These are phyloP conservation scores for Zygosaccharomyces pseudobailii DNA, from an alignment of 1,139 yeast species.

Conservation along the genomic window DNA sequence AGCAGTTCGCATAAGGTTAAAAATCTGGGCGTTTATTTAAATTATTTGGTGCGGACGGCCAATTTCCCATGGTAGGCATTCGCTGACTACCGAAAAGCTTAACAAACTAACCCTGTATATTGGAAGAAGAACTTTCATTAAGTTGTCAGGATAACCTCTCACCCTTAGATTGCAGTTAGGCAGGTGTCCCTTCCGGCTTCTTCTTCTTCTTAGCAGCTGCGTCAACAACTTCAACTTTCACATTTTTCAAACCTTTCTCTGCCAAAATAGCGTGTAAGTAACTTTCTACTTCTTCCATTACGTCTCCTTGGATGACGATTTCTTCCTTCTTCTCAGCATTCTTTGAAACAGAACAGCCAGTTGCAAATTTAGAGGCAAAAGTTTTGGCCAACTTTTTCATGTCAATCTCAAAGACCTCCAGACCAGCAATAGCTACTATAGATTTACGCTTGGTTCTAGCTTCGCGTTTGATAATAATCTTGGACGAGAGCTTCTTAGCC, in stretches of 20 bases:
- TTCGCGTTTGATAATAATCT: slow-evolving; percentile 77
- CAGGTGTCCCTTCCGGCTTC: slow-evolving; percentile 28
- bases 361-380: slow-evolving; percentile 91
- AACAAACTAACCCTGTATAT: background rate
- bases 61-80: too few relatives aligned
- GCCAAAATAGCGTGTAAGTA: slow-evolving; percentile 66
- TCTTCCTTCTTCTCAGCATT: slow-evolving; percentile 91
- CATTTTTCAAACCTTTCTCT: slow-evolving; percentile 77
- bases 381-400: slow-evolving; percentile 88
- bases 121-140: background rate
- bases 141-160: background rate
- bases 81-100: too few relatives aligned
- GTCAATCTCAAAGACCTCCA: slow-evolving; percentile 85
- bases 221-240: slow-evolving; percentile 81
- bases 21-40: too few relatives aligned
- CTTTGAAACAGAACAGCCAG: slow-evolving; percentile 94
- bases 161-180: slow-evolving; percentile 3
- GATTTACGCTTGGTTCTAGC: slow-evolving; percentile 89
- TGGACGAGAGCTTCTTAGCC: slow-evolving; percentile 71
- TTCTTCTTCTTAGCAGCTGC: slow-evolving; percentile 74
- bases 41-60: too few relatives aligned
- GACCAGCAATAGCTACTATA: slow-evolving; percentile 79
- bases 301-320: slow-evolving; percentile 91
- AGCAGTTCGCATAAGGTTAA: too few relatives aligned
- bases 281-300: slow-evolving; percentile 83